Base-by-base conservation (phyloP, 75 land plant species). In the Gnetum montanum region DNA sequence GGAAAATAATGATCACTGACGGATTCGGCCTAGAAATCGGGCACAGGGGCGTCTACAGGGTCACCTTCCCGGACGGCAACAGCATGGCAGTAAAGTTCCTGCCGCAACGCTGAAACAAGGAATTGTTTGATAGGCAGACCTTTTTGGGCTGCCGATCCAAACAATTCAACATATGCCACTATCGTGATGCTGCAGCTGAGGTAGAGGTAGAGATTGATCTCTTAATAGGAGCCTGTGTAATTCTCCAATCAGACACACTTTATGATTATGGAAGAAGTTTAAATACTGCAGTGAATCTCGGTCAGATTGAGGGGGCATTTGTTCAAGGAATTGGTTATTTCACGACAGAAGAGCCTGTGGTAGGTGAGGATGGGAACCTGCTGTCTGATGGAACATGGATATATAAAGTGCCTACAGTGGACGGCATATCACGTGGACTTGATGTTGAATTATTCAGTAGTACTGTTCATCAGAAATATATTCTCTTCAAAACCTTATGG, bases 261-360 rank as follows among this genome's bases (percentile, higher is more conserved):
- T 82, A 88, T 70, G 98, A 93, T 37, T 76, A 84, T 68, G 95
- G 94, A 16, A 81, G 74, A 60, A 87, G 97, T 65, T 49, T 93
- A 58, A 93, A 93, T 59, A 90, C 98, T 52, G 94, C 98, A 34
- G 84, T 93, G 30, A 94, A 93, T 65, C 58, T 93, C 37, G 98
- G 98, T 60, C 78, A 93, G 98, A 80, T 88, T 31, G 95, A 93
- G 60, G 98, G 98, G 43, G 79, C 94, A 46, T 93, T 93, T 81
- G 84, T 87, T 16, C 89, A 88, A 74, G 98, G 94, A 22, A 49
- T 67, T 31, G 70, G 64, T 6, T 43, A 40, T 40, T 67, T 51
- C 29, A 23, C 43, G 57, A 67, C 46, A 6, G 70, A 67, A 57
- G 66, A 67, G 26, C 25, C 26, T 60, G 37, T 34, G 8, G 60